These are phyloP conservation scores for Sporobolomyces phaffii DNA, from an alignment of 768 basidiomycete species.

Conservation along the genomic window DNA sequence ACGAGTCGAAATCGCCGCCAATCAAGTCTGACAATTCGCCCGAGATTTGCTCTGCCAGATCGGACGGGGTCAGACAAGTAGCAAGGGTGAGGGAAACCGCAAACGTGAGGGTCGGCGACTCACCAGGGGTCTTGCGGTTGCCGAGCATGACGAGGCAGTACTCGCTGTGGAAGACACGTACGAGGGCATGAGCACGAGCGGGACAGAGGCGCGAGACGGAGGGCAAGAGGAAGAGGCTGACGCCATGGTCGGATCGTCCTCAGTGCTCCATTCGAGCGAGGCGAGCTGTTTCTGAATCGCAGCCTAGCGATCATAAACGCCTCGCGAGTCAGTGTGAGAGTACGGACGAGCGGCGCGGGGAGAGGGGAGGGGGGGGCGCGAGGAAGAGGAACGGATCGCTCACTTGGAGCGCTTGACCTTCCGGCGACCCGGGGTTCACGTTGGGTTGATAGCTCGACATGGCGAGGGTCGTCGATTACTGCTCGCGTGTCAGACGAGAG, in stretches of 20 bases:
- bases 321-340: background rate
- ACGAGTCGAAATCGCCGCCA: constrained; percentile 74
- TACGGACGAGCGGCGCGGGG: background rate
- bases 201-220: background rate
- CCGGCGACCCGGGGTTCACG: constrained; percentile 19
- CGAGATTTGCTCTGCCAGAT: constrained; percentile 84
- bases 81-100: background rate
- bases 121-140: constrained; percentile 35
- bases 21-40: constrained; percentile 77
- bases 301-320: constrained; percentile 10
- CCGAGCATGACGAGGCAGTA: constrained; percentile 40
- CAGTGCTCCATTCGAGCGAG: constrained; percentile 37
- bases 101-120: background rate
- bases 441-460: constrained; percentile 22
- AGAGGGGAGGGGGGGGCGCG: background rate
- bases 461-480: background rate
- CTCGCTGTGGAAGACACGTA: constrained; percentile 8
- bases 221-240: constrained; percentile 1
- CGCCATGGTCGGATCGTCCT: constrained; percentile 43
- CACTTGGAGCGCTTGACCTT: constrained; percentile 35
- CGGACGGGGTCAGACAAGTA: no score
- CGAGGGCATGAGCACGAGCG: background rate
- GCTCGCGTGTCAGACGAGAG: background rate
- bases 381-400: background rate
- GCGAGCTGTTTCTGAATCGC: constrained; percentile 42